Evolutionary conservation across 139 green algal species (phyloP).

Genomic region (Edaphochlamys debaryana): DNA sequence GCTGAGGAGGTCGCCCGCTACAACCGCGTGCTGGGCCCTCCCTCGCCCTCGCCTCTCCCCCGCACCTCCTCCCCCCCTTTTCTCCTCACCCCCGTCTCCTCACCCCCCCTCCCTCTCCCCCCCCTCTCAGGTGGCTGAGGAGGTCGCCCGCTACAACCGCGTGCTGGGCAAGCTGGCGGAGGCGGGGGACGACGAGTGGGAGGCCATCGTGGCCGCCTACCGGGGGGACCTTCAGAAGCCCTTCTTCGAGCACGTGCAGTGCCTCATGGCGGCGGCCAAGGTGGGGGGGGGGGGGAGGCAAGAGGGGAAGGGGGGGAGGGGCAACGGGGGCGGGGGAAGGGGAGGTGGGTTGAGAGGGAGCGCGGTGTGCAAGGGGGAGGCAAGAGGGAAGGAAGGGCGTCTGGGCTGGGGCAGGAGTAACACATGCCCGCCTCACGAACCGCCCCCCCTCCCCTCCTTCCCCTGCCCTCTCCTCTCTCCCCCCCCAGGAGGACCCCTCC

Average conservation of each 20-base stretch:
- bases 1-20: conserved; percentile 58
- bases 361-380: too few relatives aligned
- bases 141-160: conserved; percentile 65
- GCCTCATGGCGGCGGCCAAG: conserved; percentile 61
- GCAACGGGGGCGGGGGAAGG: background rate
- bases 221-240: conserved; percentile 59
- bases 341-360: too few relatives aligned
- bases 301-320: background rate
- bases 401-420: too few relatives aligned
- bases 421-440: too few relatives aligned
- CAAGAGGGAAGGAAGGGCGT: background rate
- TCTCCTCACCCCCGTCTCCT: too few relatives aligned
- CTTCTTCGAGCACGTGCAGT: conserved; percentile 75
- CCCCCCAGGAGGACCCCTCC: conserved; percentile 31
- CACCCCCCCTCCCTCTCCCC: too few relatives aligned
- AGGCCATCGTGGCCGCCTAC: conserved; percentile 61
- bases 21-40: conserved; percentile 63
- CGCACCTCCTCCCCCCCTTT: too few relatives aligned
- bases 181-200: conserved; percentile 68
- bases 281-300: background rate
- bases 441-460: too few relatives aligned
- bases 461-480: too few relatives aligned
- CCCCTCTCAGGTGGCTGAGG: conserved; percentile 30
- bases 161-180: conserved; percentile 59
- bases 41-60: too few relatives aligned